Percentiles rank a stretch among this genome's conserved stretches.
Conservation (phyloP, 2,329 filamentous ascomycete species). For the Paecilomyces sp. region DNA sequence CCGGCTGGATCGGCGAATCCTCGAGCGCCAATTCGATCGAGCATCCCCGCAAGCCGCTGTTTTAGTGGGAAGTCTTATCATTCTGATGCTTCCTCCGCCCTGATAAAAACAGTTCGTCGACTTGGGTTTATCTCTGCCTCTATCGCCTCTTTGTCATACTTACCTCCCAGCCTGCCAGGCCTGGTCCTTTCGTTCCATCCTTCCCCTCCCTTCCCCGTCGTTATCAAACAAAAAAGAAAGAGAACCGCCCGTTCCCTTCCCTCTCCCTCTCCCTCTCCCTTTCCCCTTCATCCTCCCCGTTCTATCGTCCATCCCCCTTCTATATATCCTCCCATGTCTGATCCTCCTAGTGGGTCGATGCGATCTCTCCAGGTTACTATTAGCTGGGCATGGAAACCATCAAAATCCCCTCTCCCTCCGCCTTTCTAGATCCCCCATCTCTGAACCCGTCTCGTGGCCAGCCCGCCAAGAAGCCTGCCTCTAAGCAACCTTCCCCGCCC, state of each 20-base stretch:
- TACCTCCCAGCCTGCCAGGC: background rate
- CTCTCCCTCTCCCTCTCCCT: background rate
- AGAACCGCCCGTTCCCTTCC: background rate
- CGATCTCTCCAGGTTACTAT: conserved; percentile 5
- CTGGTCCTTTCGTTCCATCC: background rate
- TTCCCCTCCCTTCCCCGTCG: background rate
- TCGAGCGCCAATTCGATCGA: conserved; percentile 13
- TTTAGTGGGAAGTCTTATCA: conserved; percentile 14
- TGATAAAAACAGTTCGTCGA: conserved; percentile 8
- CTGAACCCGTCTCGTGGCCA: conserved; percentile 13
- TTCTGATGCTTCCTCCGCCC: conserved; percentile 6
- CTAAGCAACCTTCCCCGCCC: conserved; percentile 20
- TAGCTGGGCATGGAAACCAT: conserved; percentile 48
- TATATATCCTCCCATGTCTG: conserved; percentile 7
- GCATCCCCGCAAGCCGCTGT: conserved; percentile 15
- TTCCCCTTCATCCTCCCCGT: background rate
- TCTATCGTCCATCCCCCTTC: conserved; percentile 5
- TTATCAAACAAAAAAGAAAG: background rate
- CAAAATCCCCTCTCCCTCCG: conserved; percentile 53
- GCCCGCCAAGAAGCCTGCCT: conserved; percentile 15
- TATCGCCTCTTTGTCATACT: background rate
- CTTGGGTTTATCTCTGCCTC: conserved; percentile 14
- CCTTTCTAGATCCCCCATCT: conserved; percentile 38
- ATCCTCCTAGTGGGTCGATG: conserved; percentile 4
- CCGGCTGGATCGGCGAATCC: conserved; percentile 13